Evolutionary conservation across 257 asterid species (phyloP).

Genomic region (Solanum dulcamara): DNA sequence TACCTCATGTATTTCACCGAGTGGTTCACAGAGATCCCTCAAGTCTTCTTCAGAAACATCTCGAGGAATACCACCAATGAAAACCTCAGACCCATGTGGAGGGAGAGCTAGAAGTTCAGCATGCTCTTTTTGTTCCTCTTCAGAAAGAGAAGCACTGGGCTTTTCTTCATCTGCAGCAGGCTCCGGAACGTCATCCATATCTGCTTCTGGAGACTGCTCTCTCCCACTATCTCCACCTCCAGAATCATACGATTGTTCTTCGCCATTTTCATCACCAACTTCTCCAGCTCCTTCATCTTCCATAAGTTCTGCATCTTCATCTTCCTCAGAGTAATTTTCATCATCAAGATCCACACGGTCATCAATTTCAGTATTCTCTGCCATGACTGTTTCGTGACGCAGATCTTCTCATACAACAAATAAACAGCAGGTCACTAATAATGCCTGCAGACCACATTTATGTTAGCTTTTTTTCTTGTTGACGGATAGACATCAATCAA

Average conservation of each 20-base stretch:
- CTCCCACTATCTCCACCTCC: slow-evolving; percentile 48
- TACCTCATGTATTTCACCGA: slow-evolving; percentile 78
- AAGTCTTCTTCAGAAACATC: slow-evolving; percentile 75
- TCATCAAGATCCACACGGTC: slow-evolving; percentile 91
- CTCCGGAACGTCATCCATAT: slow-evolving; percentile 20
- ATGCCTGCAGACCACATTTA: slow-evolving; percentile 48
- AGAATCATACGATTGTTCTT: slow-evolving; percentile 44
- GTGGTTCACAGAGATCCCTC: slow-evolving; percentile 64
- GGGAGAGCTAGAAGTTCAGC: slow-evolving; percentile 76
- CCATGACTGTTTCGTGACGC: slow-evolving; percentile 34
- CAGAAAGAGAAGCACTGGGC: slow-evolving; percentile 18
- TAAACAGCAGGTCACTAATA: slow-evolving; percentile 23
- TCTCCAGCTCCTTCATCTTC: slow-evolving; percentile 68
- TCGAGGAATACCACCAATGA: slow-evolving; percentile 86
- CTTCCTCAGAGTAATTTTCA: slow-evolving; percentile 78
- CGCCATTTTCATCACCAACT: slow-evolving; percentile 49
- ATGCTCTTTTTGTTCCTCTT: slow-evolving; percentile 34
- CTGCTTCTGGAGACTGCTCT: slow-evolving; percentile 37
- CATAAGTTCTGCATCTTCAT: slow-evolving; percentile 63
- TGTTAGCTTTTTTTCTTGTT: neutral
- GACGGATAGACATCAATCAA: neutral
- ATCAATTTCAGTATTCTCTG: slow-evolving; percentile 72
- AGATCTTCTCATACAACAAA: slow-evolving; percentile 36
- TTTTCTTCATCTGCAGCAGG: slow-evolving; percentile 38
- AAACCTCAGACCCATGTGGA: slow-evolving; percentile 89